Evolutionary conservation across 2,329 filamentous ascomycete species (phyloP).

Genomic region (Phaeophleospora eucalypticola): DNA sequence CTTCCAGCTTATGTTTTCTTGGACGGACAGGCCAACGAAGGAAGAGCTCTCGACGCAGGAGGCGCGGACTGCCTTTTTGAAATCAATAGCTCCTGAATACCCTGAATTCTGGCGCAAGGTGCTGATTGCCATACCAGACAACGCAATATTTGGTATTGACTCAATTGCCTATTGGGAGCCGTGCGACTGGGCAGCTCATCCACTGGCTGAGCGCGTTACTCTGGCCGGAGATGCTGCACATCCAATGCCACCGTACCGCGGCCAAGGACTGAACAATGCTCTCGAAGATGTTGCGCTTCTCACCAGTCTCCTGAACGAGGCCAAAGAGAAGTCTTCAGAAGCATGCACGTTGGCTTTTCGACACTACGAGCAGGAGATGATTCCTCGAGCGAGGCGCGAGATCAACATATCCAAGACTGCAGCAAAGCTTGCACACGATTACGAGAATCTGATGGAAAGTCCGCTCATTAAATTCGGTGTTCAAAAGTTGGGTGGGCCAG

Average conservation of each 20-base stretch:
- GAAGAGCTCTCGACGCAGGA: constrained; percentile 10
- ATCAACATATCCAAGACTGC: constrained; percentile 7
- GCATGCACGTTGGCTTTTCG: constrained; percentile 1
- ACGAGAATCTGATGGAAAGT: constrained; percentile 11
- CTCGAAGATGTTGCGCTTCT: constrained; percentile 11
- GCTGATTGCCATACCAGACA: constrained; percentile 5
- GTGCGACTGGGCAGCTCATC: constrained; percentile 8
- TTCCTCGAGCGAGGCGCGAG: constrained; percentile 6
- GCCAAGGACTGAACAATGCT: constrained; percentile 13
- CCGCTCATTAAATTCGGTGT: constrained; percentile 12
- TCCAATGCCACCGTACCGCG: not conserved
- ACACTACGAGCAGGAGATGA: constrained; percentile 15
- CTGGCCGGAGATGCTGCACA: constrained; percentile 18
- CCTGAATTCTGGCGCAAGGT: constrained; percentile 13
- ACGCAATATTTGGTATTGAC: constrained; percentile 12
- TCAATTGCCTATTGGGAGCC: constrained; percentile 11
- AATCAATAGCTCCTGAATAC: constrained; percentile 9
- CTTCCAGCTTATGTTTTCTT: constrained; percentile 14
- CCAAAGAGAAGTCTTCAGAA: not conserved
- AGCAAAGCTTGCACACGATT: constrained; percentile 13
- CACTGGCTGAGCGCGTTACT: constrained; percentile 11
- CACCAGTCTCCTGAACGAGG: not conserved
- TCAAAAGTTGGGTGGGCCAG: not conserved
- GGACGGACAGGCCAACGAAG: constrained; percentile 3
- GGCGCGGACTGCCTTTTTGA: constrained; percentile 11